Evolutionary conservation across 2,329 filamentous ascomycete species (phyloP), one percentile per base, ranked within the genome.

Genomic region (Ophiocordyceps camponoti-saundersi): DNA sequence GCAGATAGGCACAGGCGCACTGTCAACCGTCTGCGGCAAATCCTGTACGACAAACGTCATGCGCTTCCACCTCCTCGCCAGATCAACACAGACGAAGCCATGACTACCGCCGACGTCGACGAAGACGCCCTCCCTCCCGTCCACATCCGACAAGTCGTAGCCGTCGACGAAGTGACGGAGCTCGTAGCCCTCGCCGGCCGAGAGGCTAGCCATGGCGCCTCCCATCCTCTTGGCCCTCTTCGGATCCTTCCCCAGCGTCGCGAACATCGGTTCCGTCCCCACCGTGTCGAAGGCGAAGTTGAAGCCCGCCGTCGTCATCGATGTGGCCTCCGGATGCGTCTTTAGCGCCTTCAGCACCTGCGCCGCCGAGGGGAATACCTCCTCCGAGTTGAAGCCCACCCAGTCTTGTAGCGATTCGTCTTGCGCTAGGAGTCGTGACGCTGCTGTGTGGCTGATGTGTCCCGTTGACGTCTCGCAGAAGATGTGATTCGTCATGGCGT

Each of bases 91-190:
- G n/a, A 72, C 69, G 44, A 76, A 73, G 0, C 77, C 77, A 46
- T 73, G 71, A 18, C 70, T 73, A 2, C 77, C 77, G 11, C 77
- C 77, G 15, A 78, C 53, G 47, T 81, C 76, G 5, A 80, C 73
- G 39, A 80, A 59, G 0, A 65, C 73, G 3, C 69, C 75, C 6
- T 59, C 58, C 1, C 49, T 54, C 1, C 58, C 58, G 45, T 75
- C 63, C 2, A 78, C 57, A 1, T 63, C 64, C 1, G 64, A 58
- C 53, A 79, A 71, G 53, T 77, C 70, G 52, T 72, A 79, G 42
- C 68, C 70, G 36, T 73, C 60, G 2, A 77, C 63, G 11, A 80
- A 63, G 51, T 77, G 66, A 22, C 59, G 59, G 5, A 76, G 53
- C 51, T 76, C 72, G 52, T 76, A 77, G 0, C 75, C 75, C 52